These are phyloP conservation scores for Hypoxylon perforatum DNA, from an alignment of 495 filamentous ascomycete species.

Conservation along the genomic window DNA sequence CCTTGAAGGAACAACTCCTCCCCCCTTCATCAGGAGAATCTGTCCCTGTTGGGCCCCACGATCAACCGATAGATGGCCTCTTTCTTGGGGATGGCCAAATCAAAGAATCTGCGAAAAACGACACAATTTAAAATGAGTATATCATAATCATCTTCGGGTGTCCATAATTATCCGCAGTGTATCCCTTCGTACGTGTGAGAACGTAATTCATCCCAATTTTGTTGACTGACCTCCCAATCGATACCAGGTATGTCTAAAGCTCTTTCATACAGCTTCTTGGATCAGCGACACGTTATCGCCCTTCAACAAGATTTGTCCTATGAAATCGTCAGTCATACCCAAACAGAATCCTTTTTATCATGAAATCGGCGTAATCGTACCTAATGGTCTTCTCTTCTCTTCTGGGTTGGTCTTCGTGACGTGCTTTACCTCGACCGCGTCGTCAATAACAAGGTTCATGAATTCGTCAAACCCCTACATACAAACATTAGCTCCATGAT, in stretches of 20 bases:
- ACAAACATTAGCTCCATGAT: conserved; percentile 21
- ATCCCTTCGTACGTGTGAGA: conserved; percentile 5
- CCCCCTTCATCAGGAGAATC: conserved; percentile 55
- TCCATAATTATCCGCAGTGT: conserved; percentile 21
- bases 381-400: conserved; percentile 81
- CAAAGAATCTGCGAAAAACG: conserved; percentile 45
- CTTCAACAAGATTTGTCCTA: conserved; percentile 96
- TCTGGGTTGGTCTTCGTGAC: conserved; percentile 79
- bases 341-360: conserved; percentile 7
- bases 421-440: conserved; percentile 91
- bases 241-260: conserved; percentile 5
- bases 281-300: conserved; percentile 98
- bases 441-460: conserved; percentile 98
- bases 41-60: conserved; percentile 71
- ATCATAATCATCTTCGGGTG: conserved; percentile 15
- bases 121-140: conserved; percentile 39
- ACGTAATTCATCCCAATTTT: conserved; percentile 7
- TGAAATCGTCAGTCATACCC: conserved; percentile 42
- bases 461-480: conserved; percentile 94
- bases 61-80: conserved; percentile 60
- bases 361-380: conserved; percentile 60
- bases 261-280: conserved; percentile 63
- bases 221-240: conserved; percentile 8
- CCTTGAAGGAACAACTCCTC: conserved; percentile 88
- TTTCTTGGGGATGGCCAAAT: conserved; percentile 60